Percentiles rank a stretch among this genome's conserved stretches.
Evolutionary conservation across 345 rosid species (phyloP).

Genomic region (Eucalyptus caleyi): DNA sequence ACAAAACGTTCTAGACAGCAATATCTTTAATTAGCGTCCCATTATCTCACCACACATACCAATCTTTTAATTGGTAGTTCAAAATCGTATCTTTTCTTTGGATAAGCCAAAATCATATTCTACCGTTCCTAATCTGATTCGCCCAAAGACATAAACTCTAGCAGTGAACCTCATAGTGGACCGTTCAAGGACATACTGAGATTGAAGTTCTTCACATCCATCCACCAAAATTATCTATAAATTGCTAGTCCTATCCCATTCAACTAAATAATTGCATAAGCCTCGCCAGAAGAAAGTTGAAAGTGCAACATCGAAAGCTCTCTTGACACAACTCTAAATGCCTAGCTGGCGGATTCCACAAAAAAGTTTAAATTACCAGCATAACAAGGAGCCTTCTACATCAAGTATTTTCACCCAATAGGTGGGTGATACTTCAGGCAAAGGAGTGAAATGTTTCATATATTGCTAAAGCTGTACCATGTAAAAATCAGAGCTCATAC

Average conservation of each 20-base stretch:
- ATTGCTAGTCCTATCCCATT: background rate
- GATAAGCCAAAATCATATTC: background rate
- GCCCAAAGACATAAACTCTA: background rate
- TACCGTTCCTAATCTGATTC: background rate
- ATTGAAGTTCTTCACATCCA: background rate
- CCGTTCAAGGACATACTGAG: background rate
- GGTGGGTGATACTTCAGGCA: no score
- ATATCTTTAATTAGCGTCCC: background rate
- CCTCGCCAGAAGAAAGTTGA: background rate
- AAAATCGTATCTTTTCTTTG: background rate
- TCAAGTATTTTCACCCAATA: no score
- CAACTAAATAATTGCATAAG: background rate
- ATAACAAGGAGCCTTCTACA: background rate
- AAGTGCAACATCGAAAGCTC: background rate
- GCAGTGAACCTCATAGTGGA: background rate
- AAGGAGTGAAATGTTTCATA: no score
- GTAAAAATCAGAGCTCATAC: no score
- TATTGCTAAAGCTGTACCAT: no score
- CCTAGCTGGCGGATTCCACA: background rate
- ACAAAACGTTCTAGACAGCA: background rate
- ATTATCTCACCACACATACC: background rate
- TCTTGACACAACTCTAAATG: background rate
- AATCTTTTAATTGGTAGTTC: background rate
- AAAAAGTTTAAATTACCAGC: background rate
- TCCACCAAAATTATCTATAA: background rate